Conservation (phyloP, 1,284 basidiomycete genomes). For the Irpex lacteus region DNA sequence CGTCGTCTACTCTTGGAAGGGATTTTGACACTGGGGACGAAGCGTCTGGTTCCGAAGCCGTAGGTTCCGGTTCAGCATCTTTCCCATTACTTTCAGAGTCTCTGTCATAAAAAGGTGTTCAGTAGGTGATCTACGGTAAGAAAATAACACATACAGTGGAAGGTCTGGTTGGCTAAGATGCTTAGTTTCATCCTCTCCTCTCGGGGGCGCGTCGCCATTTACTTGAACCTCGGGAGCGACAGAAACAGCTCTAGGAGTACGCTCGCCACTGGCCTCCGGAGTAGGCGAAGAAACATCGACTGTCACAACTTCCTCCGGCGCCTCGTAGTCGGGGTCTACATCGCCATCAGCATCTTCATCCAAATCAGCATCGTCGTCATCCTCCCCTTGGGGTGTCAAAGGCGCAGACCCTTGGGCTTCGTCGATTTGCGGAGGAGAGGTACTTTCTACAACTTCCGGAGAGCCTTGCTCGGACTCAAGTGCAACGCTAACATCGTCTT, state of each 20-base stretch:
- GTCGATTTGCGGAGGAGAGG: not conserved
- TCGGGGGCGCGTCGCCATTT: not conserved
- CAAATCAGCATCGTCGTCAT: constrained; percentile 5
- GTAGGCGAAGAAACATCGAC: not conserved
- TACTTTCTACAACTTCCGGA: no score
- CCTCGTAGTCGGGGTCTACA: constrained; percentile 21
- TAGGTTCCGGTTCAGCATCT: not conserved
- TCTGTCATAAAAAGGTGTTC: not conserved
- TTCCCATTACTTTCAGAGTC: no score
- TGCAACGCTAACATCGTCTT: not conserved
- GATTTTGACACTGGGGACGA: not conserved
- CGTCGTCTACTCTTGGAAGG: not conserved
- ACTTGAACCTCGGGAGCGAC: not conserved
- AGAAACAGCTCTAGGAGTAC: no score
- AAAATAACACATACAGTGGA: not conserved
- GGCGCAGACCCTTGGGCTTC: not conserved
- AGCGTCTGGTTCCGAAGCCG: not conserved
- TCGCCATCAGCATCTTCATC: constrained; percentile 20
- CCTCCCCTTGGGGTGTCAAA: not conserved
- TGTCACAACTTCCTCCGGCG: not conserved
- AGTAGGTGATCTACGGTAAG: not conserved
- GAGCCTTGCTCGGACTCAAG: no score
- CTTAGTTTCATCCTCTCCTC: not conserved
- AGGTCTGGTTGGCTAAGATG: not conserved
- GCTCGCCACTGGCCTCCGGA: not conserved